Evolutionary conservation across 768 basidiomycete genomes (phyloP).

Genomic region (Cantharellus cinnabarinus): DNA sequence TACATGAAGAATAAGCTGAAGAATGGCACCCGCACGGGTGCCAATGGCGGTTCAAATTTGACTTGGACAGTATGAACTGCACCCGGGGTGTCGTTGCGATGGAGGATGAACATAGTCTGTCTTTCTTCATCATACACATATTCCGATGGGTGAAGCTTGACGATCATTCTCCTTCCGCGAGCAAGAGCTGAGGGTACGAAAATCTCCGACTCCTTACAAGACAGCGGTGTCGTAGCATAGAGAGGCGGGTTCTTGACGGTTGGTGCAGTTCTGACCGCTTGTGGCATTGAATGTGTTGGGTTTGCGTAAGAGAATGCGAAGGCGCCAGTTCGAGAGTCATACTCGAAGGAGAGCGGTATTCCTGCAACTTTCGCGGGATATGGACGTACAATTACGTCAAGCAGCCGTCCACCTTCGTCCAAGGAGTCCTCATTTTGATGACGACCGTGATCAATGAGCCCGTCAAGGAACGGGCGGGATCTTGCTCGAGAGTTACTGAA

Average conservation of each 20-base stretch:
- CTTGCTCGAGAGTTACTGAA: conserved; percentile 29
- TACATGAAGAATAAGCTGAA: not conserved
- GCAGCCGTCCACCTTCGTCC: conserved; percentile 65
- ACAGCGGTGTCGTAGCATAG: conserved; percentile 21
- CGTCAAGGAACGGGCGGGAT: conserved; percentile 1
- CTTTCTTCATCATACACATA: conserved; percentile 39
- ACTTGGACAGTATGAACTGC: conserved; percentile 32
- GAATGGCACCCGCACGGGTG: not conserved
- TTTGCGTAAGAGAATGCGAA: conserved; percentile 48
- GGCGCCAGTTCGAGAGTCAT: conserved; percentile 53
- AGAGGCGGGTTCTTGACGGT: conserved; percentile 22
- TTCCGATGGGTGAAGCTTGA: conserved; percentile 25
- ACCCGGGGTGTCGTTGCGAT: conserved; percentile 23
- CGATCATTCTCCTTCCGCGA: conserved; percentile 32
- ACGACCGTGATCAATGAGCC: conserved; percentile 9
- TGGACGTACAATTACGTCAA: conserved; percentile 66
- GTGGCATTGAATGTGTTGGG: conserved; percentile 10
- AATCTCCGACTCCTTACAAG: conserved; percentile 53
- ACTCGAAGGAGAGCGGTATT: conserved; percentile 49
- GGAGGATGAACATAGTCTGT: conserved; percentile 58
- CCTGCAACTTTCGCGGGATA: conserved; percentile 85
- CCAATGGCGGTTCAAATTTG: conserved; percentile 32
- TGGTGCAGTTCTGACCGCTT: conserved; percentile 1
- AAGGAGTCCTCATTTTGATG: conserved; percentile 45
- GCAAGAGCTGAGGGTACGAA: conserved; percentile 50